These are phyloP conservation scores for Melampsora medusae DNA, from an alignment of 1,284 basidiomycete genomes.

Conservation along the genomic window DNA sequence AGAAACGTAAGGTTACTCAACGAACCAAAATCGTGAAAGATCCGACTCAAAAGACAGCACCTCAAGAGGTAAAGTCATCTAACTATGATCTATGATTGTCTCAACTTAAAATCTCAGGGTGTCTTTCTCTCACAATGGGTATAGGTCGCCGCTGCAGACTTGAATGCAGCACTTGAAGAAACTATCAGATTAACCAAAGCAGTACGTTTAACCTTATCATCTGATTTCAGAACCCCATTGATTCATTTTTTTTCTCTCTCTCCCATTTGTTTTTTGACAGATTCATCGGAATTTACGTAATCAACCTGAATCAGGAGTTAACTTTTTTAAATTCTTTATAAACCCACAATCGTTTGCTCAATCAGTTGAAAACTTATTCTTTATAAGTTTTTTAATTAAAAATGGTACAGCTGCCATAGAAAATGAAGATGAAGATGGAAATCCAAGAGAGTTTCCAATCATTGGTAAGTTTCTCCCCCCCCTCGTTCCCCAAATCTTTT, in stretches of 20 bases:
- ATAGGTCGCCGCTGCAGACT: conserved; percentile 48
- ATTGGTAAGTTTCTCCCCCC: conserved; percentile 20
- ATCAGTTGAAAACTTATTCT: conserved; percentile 89
- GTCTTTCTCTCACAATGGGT: conserved; percentile 43
- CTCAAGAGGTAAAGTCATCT: background rate
- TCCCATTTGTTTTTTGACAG: background rate
- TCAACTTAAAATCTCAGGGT: background rate
- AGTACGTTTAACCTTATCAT: conserved; percentile 36
- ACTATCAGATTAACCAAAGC: conserved; percentile 49
- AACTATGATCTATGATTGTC: background rate
- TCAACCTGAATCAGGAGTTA: conserved; percentile 58
- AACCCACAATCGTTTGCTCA: conserved; percentile 85
- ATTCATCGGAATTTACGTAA: background rate
- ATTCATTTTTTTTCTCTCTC: conserved; percentile 12
- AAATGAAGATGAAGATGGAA: conserved; percentile 10
- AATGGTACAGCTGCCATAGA: conserved; percentile 68
- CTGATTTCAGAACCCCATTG: conserved; percentile 25
- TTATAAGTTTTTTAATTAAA: conserved; percentile 82
- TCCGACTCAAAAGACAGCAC: background rate
- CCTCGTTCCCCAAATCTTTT: no score
- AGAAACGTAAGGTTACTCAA: conserved; percentile 16
- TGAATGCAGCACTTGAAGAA: conserved; percentile 50
- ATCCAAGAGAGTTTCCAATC: conserved; percentile 17
- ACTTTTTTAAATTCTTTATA: conserved; percentile 77
- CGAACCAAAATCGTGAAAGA: background rate